Base-by-base conservation (phyloP, 2,329 filamentous ascomycete genomes). In the Boeremia exigua region DNA sequence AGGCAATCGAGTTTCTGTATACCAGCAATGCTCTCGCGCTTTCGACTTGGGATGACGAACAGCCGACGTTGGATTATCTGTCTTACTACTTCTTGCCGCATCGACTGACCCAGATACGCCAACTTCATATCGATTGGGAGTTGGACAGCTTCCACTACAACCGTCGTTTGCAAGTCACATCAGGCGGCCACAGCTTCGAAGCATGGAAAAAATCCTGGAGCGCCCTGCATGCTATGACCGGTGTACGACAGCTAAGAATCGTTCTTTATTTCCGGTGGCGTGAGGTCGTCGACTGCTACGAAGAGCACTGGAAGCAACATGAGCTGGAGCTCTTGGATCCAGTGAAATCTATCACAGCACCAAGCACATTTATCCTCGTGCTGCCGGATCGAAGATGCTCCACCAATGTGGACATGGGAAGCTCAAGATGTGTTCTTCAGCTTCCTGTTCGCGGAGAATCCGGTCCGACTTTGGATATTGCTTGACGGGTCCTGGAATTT, bases 1-100 rank as follows among this genome's bases (percentile, higher is more conserved):
- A 70, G 56, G 59, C 62, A 3, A 56, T 68, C 10, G 59, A 65
- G 7, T 61, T 56, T 39, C 58, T 69, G 12, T 69, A 69, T 39
- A 59, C 47, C n/a, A 29, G 44, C 34, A 67, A 66, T 36, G 33
- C 32, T 2, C 64, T 70, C 49, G 61, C 55, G 6, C 30, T 70
- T 7, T 54, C 58, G 8, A 65, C 59, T 1, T 45, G 54, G 15
- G 25, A 42, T 9, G 56, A 63, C 25, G 50, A 66, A 15, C 38
- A 54, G 8, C 50, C 60, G 9, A 62, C 61, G 9, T 19, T 61
- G 6, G 45, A 65, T 6, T 57, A 59, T 51, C 54, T 70, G 15
- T 55, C 65, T 3, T 61, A 58, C 36, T 63, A 53, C 48, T 58
- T 69, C 19, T 51, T 57, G 6, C 57, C 66, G 14, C 63, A 67